Conservation (phyloP, 2,329 filamentous ascomycete species). For the Sarocladiaceae sp. region DNA sequence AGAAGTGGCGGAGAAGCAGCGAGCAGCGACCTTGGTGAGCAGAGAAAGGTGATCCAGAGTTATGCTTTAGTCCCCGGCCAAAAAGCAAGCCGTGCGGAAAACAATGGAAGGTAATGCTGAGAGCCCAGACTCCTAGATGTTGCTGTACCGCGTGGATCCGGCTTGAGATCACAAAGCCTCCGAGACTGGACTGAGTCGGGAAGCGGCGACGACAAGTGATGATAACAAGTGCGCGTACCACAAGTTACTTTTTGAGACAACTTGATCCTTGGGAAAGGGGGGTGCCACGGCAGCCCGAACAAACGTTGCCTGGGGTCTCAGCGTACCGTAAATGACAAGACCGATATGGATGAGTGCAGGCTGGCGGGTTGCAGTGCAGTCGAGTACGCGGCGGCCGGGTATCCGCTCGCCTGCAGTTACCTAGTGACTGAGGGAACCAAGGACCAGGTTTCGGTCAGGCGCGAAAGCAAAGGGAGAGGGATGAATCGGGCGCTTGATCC, state of each 20-base stretch:
- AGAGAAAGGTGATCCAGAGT: neutral
- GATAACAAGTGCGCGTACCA: neutral
- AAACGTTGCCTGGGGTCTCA: neutral
- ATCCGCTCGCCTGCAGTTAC: conserved; percentile 9
- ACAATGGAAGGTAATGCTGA: neutral
- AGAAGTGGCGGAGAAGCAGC: neutral
- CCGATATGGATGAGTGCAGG: conserved; percentile 2
- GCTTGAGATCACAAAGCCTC: neutral
- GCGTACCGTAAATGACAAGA: neutral
- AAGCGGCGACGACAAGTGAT: neutral
- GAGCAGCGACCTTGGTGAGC: neutral
- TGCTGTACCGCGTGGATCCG: neutral
- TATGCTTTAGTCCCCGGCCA: neutral
- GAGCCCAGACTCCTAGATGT: neutral
- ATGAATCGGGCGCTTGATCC: neutral
- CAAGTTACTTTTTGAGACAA: neutral
- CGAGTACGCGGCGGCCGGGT: conserved; percentile 5
- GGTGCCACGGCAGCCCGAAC: conserved; percentile 2
- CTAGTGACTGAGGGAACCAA: conserved; percentile 4
- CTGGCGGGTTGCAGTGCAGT: conserved; percentile 4
- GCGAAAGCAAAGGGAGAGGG: neutral
- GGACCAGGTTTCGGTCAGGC: conserved; percentile 7
- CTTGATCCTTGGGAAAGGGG: neutral
- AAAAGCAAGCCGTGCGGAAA: neutral
- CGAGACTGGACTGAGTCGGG: neutral